Percentiles rank a stretch among this genome's conserved stretches.
Conservation (phyloP, 345 rosid species). For the Adansonia digitata region DNA sequence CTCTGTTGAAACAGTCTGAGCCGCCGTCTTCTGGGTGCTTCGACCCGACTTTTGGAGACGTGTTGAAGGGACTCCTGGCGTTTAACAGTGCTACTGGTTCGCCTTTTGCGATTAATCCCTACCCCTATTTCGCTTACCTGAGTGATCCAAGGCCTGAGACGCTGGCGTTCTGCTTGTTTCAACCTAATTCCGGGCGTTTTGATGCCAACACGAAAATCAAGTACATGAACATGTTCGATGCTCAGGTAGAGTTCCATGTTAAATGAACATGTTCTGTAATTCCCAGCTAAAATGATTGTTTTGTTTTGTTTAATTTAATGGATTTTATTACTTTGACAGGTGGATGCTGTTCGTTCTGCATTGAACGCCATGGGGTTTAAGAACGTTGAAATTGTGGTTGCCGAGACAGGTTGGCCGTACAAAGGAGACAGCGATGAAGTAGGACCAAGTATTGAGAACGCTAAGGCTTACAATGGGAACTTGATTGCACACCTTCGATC, state of each 20-base stretch:
- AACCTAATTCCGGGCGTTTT: slow-evolving; percentile 65
- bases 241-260: slow-evolving; percentile 48
- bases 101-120: slow-evolving; percentile 76
- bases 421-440: slow-evolving; percentile 72
- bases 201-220: slow-evolving; percentile 65
- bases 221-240: slow-evolving; percentile 97
- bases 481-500: slow-evolving; percentile 79
- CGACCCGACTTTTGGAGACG: slow-evolving; percentile 40
- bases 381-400: slow-evolving; percentile 77
- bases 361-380: slow-evolving; percentile 56
- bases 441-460: slow-evolving; percentile 72
- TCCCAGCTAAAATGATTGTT: not conserved
- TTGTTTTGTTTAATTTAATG: not conserved
- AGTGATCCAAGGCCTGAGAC: slow-evolving; percentile 76
- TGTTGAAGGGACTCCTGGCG: slow-evolving; percentile 56
- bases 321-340: slow-evolving; percentile 31
- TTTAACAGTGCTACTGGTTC: slow-evolving; percentile 69
- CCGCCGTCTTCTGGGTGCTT: slow-evolving; percentile 76
- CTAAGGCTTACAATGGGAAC: slow-evolving; percentile 76
- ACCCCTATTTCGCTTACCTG: slow-evolving; percentile 78
- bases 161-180: slow-evolving; percentile 73
- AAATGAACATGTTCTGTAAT: slow-evolving; percentile 9
- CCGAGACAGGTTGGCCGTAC: slow-evolving; percentile 99
- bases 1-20: slow-evolving; percentile 54
- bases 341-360: slow-evolving; percentile 81